Percentiles rank a stretch among this genome's conserved stretches.
These are phyloP conservation scores for Lodderomyces theae DNA, from an alignment of 1,139 yeast species.

Conservation along the genomic window DNA sequence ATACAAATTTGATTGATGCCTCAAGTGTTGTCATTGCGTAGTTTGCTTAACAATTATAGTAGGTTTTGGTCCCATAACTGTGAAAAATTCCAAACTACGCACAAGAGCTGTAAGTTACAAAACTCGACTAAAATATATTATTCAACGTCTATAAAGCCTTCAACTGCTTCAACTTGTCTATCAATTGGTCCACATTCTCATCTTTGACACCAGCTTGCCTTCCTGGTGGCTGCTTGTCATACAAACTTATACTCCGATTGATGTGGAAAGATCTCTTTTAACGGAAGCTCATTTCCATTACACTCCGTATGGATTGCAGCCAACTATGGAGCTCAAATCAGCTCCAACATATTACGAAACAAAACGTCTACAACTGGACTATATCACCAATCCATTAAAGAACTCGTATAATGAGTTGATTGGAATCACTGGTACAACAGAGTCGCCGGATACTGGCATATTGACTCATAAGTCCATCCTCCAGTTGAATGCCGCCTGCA, in stretches of 20 bases:
- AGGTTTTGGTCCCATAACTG: no score
- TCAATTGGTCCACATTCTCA: constrained; percentile 74
- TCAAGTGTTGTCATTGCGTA: constrained; percentile 18
- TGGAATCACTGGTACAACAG: constrained; percentile 47
- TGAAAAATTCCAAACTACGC: neutral
- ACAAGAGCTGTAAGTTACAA: no score
- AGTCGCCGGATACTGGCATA: constrained; percentile 17
- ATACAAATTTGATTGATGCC: constrained; percentile 21
- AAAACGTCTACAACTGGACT: constrained; percentile 68
- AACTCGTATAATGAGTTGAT: constrained; percentile 54
- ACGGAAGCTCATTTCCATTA: constrained; percentile 73
- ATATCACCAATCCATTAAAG: constrained; percentile 63
- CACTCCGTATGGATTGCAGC: constrained; percentile 52
- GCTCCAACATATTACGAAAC: constrained; percentile 52
- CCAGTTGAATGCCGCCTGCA: constrained; percentile 33
- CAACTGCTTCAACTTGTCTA: constrained; percentile 71
- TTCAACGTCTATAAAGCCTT: constrained; percentile 32
- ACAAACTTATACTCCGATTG: constrained; percentile 60
- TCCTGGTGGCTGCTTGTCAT: constrained; percentile 83
- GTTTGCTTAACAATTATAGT: constrained; percentile 3
- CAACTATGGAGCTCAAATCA: constrained; percentile 7
- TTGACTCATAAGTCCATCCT: constrained; percentile 39
- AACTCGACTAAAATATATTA: neutral
- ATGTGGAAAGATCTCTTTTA: constrained; percentile 74
- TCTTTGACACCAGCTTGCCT: constrained; percentile 84